A percentile compares a stretch with the other conserved stretches of the same genome.
phyloP scores from a whole-genome alignment of 108 stramenopile species.

The Cyclotella kingstonii region DNA sequence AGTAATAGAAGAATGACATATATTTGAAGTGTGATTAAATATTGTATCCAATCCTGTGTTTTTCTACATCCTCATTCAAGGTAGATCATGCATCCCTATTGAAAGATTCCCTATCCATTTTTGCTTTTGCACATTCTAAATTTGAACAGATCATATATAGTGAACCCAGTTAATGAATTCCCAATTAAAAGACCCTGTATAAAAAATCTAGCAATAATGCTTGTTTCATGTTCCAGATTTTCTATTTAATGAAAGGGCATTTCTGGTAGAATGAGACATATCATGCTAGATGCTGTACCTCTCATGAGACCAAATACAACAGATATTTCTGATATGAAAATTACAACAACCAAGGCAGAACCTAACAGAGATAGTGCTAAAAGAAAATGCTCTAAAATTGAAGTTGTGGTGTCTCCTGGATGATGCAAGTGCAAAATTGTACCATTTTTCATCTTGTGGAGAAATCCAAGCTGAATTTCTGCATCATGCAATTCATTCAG shows the following conservation, averaged over 20 bases:
- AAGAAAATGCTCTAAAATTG: conserved; percentile 40
- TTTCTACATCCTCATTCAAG: not conserved
- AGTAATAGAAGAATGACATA: no score
- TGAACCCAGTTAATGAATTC: conserved; percentile 65
- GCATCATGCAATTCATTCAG: not conserved
- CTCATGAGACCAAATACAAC: conserved; percentile 79
- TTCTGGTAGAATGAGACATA: conserved; percentile 78
- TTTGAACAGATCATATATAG: conserved; percentile 35
- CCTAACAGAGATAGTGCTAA: conserved; percentile 54
- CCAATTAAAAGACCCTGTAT: conserved; percentile 58
- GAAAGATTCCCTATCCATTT: not conserved
- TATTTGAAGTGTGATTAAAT: no score
- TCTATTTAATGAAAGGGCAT: conserved; percentile 40
- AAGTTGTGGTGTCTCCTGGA: not conserved
- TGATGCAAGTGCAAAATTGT: no score
- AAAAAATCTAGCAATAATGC: conserved; percentile 39
- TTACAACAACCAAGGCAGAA: conserved; percentile 56
- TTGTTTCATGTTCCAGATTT: not conserved
- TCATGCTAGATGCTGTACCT: conserved; percentile 60
- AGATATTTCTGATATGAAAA: conserved; percentile 70
- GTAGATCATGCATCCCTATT: not conserved
- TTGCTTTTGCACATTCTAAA: no score
- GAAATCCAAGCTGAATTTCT: not conserved
- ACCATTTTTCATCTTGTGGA: not conserved
- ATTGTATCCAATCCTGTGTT: no score